These are phyloP conservation scores for Lagerstroemia fauriei DNA, from an alignment of 441 rosid species.

Conservation along the genomic window DNA sequence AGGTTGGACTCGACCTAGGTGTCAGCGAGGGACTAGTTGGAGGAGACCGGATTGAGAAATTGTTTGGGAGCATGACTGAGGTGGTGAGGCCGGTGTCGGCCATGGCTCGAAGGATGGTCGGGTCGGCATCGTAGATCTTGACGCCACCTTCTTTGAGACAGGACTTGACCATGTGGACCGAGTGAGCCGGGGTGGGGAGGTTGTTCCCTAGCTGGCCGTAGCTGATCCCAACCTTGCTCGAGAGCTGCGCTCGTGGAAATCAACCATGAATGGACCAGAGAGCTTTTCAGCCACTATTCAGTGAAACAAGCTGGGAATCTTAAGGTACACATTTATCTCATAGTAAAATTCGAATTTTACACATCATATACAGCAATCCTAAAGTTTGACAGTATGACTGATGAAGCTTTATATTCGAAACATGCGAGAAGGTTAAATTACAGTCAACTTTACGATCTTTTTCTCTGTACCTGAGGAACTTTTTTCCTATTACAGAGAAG, in stretches of 20 bases:
- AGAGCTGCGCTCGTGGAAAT: conserved; percentile 58
- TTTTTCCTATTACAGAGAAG: too few relatives aligned
- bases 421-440: too few relatives aligned
- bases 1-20: conserved; percentile 60
- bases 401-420: too few relatives aligned
- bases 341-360: too few relatives aligned
- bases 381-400: too few relatives aligned
- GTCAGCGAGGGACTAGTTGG: conserved; percentile 53
- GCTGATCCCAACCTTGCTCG: conserved; percentile 64
- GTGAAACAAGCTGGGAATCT: too few relatives aligned
- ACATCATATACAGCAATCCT: too few relatives aligned
- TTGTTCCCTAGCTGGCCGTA: conserved; percentile 76
- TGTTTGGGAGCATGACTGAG: conserved; percentile 77
- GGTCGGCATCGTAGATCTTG: conserved; percentile 78
- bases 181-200: conserved; percentile 59
- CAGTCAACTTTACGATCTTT: too few relatives aligned
- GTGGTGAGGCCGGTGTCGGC: conserved; percentile 55
- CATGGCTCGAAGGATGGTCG: conserved; percentile 60
- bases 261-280: not conserved
- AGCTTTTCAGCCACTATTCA: not conserved
- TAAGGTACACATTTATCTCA: too few relatives aligned
- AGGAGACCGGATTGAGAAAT: conserved; percentile 60
- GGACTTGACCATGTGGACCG: conserved; percentile 53
- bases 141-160: conserved; percentile 62
- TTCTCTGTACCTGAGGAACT: too few relatives aligned